Evolutionary conservation across 2,329 filamentous ascomycete species (phyloP), one percentile per base, ranked within the genome.

Genomic region (Monosporascus cannonballus): DNA sequence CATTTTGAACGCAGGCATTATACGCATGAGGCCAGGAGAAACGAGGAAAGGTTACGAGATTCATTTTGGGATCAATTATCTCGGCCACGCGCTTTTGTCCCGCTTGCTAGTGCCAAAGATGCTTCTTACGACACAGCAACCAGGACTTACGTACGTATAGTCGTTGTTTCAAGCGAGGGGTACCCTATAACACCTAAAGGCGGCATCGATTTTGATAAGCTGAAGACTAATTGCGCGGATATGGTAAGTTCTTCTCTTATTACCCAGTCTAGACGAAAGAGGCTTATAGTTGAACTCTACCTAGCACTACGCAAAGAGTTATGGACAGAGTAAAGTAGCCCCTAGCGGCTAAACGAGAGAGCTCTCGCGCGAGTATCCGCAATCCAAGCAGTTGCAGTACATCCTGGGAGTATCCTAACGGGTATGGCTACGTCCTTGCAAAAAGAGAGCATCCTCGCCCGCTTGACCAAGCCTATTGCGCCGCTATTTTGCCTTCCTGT

Each of bases 261-360:
- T 51, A n/a, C 27, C 47, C 17, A 34, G 36, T 18, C 37, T 17
- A 30, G 14, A 47, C 50, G 42, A 25, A 20, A 47, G 20, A 30
- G 36, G 36, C 38, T 47, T 25, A 53, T 38, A 48, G 41, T 27
- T 18, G 44, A 15, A 5, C 37, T 20, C 45, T 45, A 17, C 45
- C 30, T 48, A 55, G 53, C 50, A 47, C 3, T 52, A 52, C 27
- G 22, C 69, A 64, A 54, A 58, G 4, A 66, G 73, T 6, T 79
- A 80, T 58, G 73, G 69, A 0, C 72, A 76, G 56, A 71, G 68
- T 47, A 80, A 80, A 57, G 63, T 79, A 4, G 76, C 77, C 0
- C 74, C 77, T 52, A 59, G 77, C 5, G 62, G 76, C 4, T 74
- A 72, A 56, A 65, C 71, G 2, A 60, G 64, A 9, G 67, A 73